These are phyloP conservation scores for Sclerotinia borealis DNA, from an alignment of 2,329 filamentous ascomycete genomes.

Conservation along the genomic window DNA sequence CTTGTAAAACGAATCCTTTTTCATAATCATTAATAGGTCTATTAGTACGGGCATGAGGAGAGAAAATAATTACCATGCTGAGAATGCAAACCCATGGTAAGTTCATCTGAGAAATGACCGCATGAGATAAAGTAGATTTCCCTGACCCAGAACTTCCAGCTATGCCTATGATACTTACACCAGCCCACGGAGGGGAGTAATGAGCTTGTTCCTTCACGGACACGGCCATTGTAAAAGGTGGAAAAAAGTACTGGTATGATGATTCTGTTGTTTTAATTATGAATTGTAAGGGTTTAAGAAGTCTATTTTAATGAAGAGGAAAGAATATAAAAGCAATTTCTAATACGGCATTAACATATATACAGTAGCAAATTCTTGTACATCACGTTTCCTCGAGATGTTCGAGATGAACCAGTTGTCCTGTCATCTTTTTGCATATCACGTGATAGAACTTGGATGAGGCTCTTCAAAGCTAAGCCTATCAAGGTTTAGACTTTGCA, in stretches of 20 bases:
- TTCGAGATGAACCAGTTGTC: neutral
- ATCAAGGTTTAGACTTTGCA: neutral
- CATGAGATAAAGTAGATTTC: conserved; percentile 89
- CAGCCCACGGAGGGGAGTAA: conserved; percentile 92
- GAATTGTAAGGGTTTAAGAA: neutral
- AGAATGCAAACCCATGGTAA: conserved; percentile 97
- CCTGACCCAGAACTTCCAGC: conserved; percentile 91
- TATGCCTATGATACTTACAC: conserved; percentile 93
- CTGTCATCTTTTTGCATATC: neutral
- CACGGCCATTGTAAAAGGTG: conserved; percentile 17
- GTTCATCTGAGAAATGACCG: conserved; percentile 84
- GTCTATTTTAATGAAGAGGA: neutral
- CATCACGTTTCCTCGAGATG: neutral
- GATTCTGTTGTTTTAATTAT: neutral
- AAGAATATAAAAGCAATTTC: neutral
- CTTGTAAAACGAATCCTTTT: conserved; percentile 95
- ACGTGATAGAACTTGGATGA: neutral
- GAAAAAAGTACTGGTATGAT: neutral
- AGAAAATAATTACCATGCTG: conserved; percentile 65
- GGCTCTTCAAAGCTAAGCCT: neutral
- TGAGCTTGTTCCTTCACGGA: conserved; percentile 45
- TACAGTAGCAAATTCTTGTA: neutral
- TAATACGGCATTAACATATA: neutral
- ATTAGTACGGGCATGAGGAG: neutral
- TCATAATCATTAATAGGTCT: neutral